Base-by-base conservation (phyloP, 2,329 filamentous ascomycete species). In the Falciphora oryzae region DNA sequence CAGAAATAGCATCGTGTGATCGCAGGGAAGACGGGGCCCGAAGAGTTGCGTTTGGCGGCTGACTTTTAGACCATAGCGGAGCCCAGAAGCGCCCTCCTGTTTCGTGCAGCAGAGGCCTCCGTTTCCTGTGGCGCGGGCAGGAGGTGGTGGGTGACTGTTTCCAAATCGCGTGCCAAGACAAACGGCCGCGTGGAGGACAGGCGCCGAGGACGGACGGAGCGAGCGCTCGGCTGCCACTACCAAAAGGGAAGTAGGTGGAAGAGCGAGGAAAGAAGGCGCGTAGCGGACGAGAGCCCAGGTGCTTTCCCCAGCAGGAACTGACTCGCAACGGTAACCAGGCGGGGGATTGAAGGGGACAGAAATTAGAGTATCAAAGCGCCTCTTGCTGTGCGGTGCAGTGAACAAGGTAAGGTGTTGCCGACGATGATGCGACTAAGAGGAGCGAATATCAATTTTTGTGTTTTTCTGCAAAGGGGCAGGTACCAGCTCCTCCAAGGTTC, bases 1-100 rank as follows among this genome's bases (percentile, higher is more conserved):
- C 27, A 59, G 56, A 59, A 63, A 63, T n/a, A 38, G 62, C 62
- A 63, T 58, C 44, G 61, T 31, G 44, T 38, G 61, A 63, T 57
- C 22, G 32, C 28, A 63, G 28, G 44, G 29, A 63, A 56, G 25
- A 18, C 35, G 57, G 57, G 57, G 44, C 22, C 44, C 57, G 6
- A 38, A 38, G 28, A 31, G 28, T 60, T 35, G 59, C 57, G 59
- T 38, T 25, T 29, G 18, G 22, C 6, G 61, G 53, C 27, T 31
- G 61, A 32, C 44, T 63, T 57, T 63, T 32, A 31, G 29, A 57
- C 25, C 44, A 57, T 63, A 63, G 44, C 61, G 50, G 61, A 57
- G 31, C 61, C 61, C 32, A 53, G 27, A 31, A 25, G 28, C 22
- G 44, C 44, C 44, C 44, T 53, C 44, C 44, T 53, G 44, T 53